These are phyloP conservation scores for Dimargaris xerosporica DNA, from an alignment of 192 early-diverging fungal species.

Conservation along the genomic window DNA sequence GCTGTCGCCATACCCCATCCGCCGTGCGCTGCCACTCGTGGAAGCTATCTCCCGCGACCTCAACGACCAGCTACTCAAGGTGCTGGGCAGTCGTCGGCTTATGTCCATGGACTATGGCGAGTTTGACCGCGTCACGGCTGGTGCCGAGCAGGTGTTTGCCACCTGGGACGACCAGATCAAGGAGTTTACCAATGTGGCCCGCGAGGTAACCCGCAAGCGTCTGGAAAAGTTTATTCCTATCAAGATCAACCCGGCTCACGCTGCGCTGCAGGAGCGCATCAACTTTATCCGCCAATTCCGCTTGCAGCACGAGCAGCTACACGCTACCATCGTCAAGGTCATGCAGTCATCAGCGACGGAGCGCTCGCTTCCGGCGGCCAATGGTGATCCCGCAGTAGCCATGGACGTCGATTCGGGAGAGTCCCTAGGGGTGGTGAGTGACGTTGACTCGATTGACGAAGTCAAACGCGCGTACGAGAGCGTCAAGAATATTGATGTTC, in stretches of 20 bases:
- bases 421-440: constrained; percentile 34
- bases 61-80: constrained; percentile 78
- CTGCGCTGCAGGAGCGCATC: constrained; percentile 85
- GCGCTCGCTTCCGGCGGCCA: too few species aligned
- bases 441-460: constrained; percentile 72
- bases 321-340: constrained; percentile 87
- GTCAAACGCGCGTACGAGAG: constrained; percentile 80
- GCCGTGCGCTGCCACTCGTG: constrained; percentile 80
- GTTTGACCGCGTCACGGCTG: constrained; percentile 72
- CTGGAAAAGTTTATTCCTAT: constrained; percentile 89
- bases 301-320: constrained; percentile 95
- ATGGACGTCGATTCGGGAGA: constrained; percentile 26
- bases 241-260: constrained; percentile 85
- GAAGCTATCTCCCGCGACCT: constrained; percentile 93
- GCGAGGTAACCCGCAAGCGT: constrained; percentile 86
- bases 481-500: constrained; percentile 83
- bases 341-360: constrained; percentile 40
- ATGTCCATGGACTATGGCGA: constrained; percentile 89
- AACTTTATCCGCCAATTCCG: constrained; percentile 82
- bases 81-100: constrained; percentile 72
- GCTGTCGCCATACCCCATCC: constrained; percentile 80
- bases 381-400: constrained; percentile 18
- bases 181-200: constrained; percentile 88
- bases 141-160: constrained; percentile 74
- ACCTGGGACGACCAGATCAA: constrained; percentile 93